Evolutionary conservation across 2,329 filamentous ascomycete genomes (phyloP), one percentile per base, ranked within the genome.

Genomic region (Setomelanomma holmii): DNA sequence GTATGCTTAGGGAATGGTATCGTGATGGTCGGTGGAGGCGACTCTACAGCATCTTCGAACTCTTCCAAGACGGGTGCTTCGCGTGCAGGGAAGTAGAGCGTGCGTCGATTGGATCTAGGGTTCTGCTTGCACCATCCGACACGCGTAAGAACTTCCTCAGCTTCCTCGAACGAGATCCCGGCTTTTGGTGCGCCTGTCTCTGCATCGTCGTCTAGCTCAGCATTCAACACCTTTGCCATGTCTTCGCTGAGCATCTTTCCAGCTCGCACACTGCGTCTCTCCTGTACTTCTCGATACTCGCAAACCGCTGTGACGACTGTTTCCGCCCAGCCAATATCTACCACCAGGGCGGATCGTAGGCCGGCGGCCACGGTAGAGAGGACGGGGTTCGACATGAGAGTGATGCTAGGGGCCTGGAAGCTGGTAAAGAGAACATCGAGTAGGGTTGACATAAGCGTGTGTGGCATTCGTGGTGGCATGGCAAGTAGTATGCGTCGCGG

Each of bases 281-380:
- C 86, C 14, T 82, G 80, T 1, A 96, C 85, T 71, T 96, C 92
- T 47, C 90, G 87, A 72, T 92, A 96, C 75, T 99, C 95, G 69
- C 93, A 98, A 5, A 98, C 82, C 5, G 88, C 89, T 0, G 91
- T 96, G 19, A 96, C 85, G 0, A 88, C 84, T 0, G 93, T 96
- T 74, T 98, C 95, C 36, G 87, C 83, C 95, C 95, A 99, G 38
- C 93, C 95, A 54, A 99, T 82, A 68, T 99, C 92, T 33, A 99
- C 81, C 0, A 98, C 86, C 36, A 99, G 75, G 1, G 89, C 91
- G n/a, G 90, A 91, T 12, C 95, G 86, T 35, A 96, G 79, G 0
- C 95, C 95, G 5, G 93, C 92, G 6, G 89, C 89, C 3, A 93
- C 84, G 5, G 89, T 81, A 1, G 86, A 81, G 75, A 95, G 88